These are phyloP conservation scores for Mycena polygramma DNA, from an alignment of 768 basidiomycete species.

Conservation along the genomic window DNA sequence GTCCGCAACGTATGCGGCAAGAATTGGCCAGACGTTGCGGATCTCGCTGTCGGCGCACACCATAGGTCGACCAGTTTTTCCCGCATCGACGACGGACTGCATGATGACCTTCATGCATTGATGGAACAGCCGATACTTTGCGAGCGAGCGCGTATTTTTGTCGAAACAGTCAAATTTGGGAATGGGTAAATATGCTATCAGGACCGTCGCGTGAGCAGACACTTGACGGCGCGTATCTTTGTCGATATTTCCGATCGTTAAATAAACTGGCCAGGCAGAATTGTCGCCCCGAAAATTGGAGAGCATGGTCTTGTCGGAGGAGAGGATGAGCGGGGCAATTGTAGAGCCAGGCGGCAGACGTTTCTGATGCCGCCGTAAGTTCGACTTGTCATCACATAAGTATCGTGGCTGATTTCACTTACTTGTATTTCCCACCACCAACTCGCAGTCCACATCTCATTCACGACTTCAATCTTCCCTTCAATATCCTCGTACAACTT, in stretches of 20 bases:
- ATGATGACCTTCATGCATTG: conserved; percentile 44
- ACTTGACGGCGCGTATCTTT: conserved; percentile 43
- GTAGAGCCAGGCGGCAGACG: conserved; percentile 31
- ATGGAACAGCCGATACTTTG: conserved; percentile 50
- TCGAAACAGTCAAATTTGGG: conserved; percentile 46
- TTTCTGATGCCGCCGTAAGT: conserved; percentile 40
- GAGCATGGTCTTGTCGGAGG: conserved; percentile 51
- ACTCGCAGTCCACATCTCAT: conserved; percentile 47
- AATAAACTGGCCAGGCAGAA: conserved; percentile 51
- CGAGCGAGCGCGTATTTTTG: conserved; percentile 33
- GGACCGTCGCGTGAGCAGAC: conserved; percentile 42
- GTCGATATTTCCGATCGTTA: conserved; percentile 49
- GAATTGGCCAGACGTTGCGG: conserved; percentile 28
- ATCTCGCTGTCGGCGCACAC: conserved; percentile 34
- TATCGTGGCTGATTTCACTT: conserved; percentile 28
- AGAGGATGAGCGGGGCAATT: conserved; percentile 47
- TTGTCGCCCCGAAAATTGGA: conserved; percentile 48
- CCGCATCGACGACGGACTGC: conserved; percentile 38
- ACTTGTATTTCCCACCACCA: conserved; percentile 50
- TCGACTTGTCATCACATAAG: conserved; percentile 16
- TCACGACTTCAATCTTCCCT: conserved; percentile 24
- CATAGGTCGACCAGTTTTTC: conserved; percentile 18
- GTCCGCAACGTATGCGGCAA: conserved; percentile 35
- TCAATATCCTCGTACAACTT: conserved; percentile 22
- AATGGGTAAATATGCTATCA: conserved; percentile 52